Evolutionary conservation across 208 protist genomes (phyloP).

Genomic region (Herpetomonas tarakana): DNA sequence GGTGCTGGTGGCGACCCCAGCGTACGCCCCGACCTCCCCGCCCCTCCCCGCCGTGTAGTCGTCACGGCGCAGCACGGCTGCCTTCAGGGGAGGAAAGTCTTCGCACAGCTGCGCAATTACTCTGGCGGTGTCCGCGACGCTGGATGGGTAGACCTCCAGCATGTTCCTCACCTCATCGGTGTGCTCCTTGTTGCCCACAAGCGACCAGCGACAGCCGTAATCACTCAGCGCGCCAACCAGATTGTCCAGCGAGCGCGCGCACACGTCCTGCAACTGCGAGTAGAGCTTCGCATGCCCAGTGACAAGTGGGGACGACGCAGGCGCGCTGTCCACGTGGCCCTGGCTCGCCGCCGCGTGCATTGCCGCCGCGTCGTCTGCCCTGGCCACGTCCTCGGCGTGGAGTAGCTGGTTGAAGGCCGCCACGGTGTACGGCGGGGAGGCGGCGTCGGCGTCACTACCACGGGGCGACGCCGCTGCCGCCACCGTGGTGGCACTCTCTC

Average conservation of each 20-base stretch:
- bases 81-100: not conserved
- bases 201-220: not conserved
- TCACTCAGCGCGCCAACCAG: not conserved
- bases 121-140: not conserved
- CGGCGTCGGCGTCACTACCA: too few species aligned
- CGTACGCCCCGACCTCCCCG: not conserved
- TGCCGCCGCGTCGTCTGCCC: not conserved
- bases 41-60: too few species aligned
- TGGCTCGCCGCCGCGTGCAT: not conserved
- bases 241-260: not conserved
- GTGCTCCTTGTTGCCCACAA: not conserved
- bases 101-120: not conserved
- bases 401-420: constrained; percentile 19
- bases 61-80: not conserved
- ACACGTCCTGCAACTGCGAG: not conserved
- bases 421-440: constrained; percentile 15
- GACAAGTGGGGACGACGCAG: too few species aligned
- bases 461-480: too few species aligned
- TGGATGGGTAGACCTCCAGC: not conserved
- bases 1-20: not conserved
- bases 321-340: too few species aligned
- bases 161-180: not conserved
- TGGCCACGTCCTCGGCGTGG: constrained; percentile 2
- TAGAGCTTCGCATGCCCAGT: not conserved
- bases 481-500: not conserved